phyloP scores from a whole-genome alignment of 1,284 basidiomycete genomes.

The Fomitiporia mediterranea region DNA sequence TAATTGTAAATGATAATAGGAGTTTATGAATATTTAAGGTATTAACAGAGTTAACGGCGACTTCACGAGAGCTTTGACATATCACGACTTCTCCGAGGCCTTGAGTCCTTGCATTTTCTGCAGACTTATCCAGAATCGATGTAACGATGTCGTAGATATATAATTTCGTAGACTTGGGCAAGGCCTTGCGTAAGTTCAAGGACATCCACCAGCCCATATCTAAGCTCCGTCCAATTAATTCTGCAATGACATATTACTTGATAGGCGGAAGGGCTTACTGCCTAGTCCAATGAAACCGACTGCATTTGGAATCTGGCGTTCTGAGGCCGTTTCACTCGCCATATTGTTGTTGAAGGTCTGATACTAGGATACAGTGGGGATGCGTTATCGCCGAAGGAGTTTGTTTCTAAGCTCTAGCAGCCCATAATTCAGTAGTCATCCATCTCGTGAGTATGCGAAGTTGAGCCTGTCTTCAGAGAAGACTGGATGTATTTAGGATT shows the following conservation, averaged over 20 bases:
- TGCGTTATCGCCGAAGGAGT: not conserved
- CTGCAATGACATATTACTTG: not conserved
- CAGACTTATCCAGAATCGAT: slow-evolving; percentile 14
- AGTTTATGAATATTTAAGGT: not conserved
- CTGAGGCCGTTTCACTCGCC: not conserved
- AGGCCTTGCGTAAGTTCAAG: slow-evolving; percentile 19
- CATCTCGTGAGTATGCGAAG: no score
- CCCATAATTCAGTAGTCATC: no score
- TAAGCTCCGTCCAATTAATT: not conserved
- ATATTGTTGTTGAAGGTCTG: not conserved
- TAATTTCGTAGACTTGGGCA: slow-evolving; percentile 11
- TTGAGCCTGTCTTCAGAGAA: no score
- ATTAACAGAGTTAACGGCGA: slow-evolving; percentile 10
- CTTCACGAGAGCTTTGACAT: slow-evolving; percentile 4
- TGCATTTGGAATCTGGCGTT: not conserved
- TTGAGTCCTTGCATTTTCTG: not conserved
- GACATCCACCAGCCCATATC: slow-evolving; percentile 23
- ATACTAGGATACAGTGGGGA: not conserved
- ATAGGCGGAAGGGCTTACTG: slow-evolving; percentile 13
- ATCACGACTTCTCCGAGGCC: not conserved
- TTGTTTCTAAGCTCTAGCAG: not conserved
- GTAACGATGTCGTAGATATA: slow-evolving; percentile 18
- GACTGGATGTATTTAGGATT: no score
- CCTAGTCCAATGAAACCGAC: slow-evolving; percentile 17
- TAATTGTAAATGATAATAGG: not conserved